These are phyloP conservation scores for Colletotrichum sp. DNA, from an alignment of 2,329 filamentous ascomycete genomes.

Conservation along the genomic window DNA sequence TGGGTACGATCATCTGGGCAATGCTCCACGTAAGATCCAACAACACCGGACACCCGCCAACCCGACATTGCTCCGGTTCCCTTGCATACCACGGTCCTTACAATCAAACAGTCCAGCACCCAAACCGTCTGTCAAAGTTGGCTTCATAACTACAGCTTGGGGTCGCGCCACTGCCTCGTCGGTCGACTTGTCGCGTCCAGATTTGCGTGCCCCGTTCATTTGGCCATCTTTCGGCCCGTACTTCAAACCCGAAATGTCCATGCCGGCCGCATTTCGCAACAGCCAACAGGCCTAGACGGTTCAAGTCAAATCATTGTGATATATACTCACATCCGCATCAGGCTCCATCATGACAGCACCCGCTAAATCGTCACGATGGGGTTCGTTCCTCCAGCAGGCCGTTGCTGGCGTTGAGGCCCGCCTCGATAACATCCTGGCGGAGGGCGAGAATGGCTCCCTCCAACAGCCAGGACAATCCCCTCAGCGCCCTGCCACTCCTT, in stretches of 20 bases:
- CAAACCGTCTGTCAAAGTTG: background rate
- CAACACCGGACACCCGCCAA: background rate
- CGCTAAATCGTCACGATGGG: conserved; percentile 70
- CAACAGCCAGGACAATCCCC: background rate
- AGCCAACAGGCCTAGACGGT: conserved; percentile 8
- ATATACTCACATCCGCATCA: background rate
- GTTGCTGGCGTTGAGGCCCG: conserved; percentile 93
- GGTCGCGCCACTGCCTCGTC: background rate
- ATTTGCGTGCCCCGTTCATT: background rate
- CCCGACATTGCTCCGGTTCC: conserved; percentile 4
- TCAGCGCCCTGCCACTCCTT: background rate
- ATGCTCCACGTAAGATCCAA: background rate
- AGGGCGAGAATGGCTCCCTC: conserved; percentile 58
- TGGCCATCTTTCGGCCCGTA: background rate
- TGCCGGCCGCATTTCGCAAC: background rate
- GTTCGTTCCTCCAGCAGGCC: conserved; percentile 83
- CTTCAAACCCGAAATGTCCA: conserved; percentile 15
- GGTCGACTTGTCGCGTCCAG: background rate
- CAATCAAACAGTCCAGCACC: background rate
- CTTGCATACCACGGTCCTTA: conserved; percentile 12
- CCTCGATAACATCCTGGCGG: conserved; percentile 88
- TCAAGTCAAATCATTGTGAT: conserved; percentile 31
- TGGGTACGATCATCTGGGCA: background rate
- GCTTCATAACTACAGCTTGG: background rate
- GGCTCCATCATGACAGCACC: conserved; percentile 49